Base-by-base conservation (phyloP, 1,139 yeast genomes). In the Geotrichum restrictum region DNA sequence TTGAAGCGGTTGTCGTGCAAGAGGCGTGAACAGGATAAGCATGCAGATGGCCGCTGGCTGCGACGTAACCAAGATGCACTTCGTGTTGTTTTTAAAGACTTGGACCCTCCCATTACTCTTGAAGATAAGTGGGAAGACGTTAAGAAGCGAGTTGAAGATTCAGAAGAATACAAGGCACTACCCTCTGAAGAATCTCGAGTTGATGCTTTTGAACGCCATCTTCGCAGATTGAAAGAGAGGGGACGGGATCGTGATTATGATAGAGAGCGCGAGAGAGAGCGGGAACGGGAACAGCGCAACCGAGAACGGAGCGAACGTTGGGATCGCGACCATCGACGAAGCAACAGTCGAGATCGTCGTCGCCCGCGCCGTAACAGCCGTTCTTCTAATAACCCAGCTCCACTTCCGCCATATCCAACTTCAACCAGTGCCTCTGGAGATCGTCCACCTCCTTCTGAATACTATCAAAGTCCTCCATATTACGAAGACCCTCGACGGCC, bases 121-220 rank as follows among this genome's bases (percentile, higher is more conserved):
- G 66, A 64, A 1, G 68, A 66, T 14, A 63, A 66, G 1, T 75
- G 77, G 75, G 75, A 69, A n/a, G 65, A 60, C 3, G 68, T 70
- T 4, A 61, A 64, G 52, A 61, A 64, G 10, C 63, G 69, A 16
- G 55, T 77, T 7, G 57, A 62, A 40, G 52, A 62, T 10, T 57
- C 66, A 1, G 65, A 65, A 1, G 77, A 75, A 57, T 75, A 63
- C 55, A 50, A 56, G 36, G 72, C 70, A 1, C 57, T 77, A 3
- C 69, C 65, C 1, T 66, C 68, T 43, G 72, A 71, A 11, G 68
- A 65, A n/a, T 49, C 59, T 2, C 56, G 73, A 24, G 51, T 56
- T 32, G 61, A 59, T 3, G 69, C 72, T 7, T 74, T 70, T 59
- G 69, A 72, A 16, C 64, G 61, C 52, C 67, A 64, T 57, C 57